Conservation (phyloP, 2,329 filamentous ascomycete species). For the Mariannaea elegans region DNA sequence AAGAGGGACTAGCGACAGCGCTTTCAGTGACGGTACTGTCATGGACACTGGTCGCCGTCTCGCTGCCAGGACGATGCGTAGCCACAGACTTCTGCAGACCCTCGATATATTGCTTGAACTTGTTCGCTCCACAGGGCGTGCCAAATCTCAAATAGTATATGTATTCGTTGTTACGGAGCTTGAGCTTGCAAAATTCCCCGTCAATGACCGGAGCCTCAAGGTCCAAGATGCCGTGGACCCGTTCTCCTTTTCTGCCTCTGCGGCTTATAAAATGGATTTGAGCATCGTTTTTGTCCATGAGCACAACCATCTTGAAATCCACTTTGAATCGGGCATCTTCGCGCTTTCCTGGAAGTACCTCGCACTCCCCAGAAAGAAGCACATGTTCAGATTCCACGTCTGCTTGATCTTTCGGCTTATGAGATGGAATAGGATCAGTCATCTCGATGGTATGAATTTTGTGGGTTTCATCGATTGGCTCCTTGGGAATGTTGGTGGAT, state of each 20-base stretch:
- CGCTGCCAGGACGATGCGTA: not conserved
- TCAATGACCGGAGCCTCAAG: slow-evolving; percentile 30
- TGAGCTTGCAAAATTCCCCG: slow-evolving; percentile 35
- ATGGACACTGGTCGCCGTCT: not conserved
- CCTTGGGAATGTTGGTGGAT: not conserved
- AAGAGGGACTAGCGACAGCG: not conserved
- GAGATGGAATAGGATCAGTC: not conserved
- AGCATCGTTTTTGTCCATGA: slow-evolving; percentile 20
- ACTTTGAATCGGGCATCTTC: slow-evolving; percentile 25
- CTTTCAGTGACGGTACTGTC: not conserved
- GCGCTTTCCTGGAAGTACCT: slow-evolving; percentile 1
- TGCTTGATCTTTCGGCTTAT: not conserved
- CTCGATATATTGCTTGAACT: slow-evolving; percentile 19
- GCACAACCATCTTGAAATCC: slow-evolving; percentile 30
- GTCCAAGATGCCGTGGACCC: slow-evolving; percentile 32
- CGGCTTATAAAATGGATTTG: slow-evolving; percentile 29
- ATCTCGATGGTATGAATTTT: not conserved
- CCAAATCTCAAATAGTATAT: slow-evolving; percentile 33
- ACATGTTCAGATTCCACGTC: not conserved
- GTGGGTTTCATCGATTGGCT: not conserved
- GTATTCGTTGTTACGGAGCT: not conserved
- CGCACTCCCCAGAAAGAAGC: not conserved
- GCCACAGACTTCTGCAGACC: slow-evolving; percentile 19
- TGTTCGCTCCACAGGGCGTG: slow-evolving; percentile 21
- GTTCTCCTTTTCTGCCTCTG: slow-evolving; percentile 7